phyloP scores from a whole-genome alignment of 1,284 basidiomycete genomes.

The Cystobasidium pallidum region DNA sequence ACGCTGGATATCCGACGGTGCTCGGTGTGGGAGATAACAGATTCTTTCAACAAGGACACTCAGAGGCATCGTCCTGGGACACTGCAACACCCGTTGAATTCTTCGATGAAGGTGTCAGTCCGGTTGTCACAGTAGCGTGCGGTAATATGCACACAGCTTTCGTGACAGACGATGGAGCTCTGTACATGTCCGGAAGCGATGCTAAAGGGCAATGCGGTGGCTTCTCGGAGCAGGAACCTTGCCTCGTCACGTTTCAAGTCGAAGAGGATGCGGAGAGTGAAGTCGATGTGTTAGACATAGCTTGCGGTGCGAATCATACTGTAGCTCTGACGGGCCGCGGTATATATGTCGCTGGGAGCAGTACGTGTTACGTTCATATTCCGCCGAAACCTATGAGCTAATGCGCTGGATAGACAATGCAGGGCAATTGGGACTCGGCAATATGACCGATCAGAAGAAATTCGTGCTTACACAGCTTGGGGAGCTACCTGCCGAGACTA shows the following conservation, averaged over 20 bases:
- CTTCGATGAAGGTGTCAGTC: slow-evolving; percentile 20
- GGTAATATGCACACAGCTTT: slow-evolving; percentile 33
- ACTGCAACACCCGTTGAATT: slow-evolving; percentile 1
- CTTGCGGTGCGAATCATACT: slow-evolving; percentile 35
- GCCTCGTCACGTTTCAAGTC: slow-evolving; percentile 6
- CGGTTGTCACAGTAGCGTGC: slow-evolving; percentile 18
- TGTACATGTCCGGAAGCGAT: slow-evolving; percentile 27
- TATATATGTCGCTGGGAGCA: slow-evolving; percentile 24
- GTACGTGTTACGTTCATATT: slow-evolving; percentile 7
- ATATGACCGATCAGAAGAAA: not conserved
- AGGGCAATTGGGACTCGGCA: slow-evolving; percentile 23
- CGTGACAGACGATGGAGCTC: slow-evolving; percentile 25
- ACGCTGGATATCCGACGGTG: not conserved
- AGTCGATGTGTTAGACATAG: slow-evolving; percentile 26
- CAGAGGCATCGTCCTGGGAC: slow-evolving; percentile 3
- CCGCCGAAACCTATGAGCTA: not conserved
- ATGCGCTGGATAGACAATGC: slow-evolving; percentile 18
- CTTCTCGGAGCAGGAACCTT: slow-evolving; percentile 31
- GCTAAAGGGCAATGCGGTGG: slow-evolving; percentile 30
- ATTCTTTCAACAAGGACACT: slow-evolving; percentile 34
- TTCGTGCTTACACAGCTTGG: not conserved
- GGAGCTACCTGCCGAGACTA: not conserved
- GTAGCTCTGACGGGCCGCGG: slow-evolving; percentile 10
- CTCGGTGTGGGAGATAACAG: slow-evolving; percentile 36
- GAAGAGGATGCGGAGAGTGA: not conserved